A percentile compares a stretch with the other conserved stretches of the same genome.
phyloP scores from a whole-genome alignment of 208 protist genomes.

The Wallacemonas sp. region DNA sequence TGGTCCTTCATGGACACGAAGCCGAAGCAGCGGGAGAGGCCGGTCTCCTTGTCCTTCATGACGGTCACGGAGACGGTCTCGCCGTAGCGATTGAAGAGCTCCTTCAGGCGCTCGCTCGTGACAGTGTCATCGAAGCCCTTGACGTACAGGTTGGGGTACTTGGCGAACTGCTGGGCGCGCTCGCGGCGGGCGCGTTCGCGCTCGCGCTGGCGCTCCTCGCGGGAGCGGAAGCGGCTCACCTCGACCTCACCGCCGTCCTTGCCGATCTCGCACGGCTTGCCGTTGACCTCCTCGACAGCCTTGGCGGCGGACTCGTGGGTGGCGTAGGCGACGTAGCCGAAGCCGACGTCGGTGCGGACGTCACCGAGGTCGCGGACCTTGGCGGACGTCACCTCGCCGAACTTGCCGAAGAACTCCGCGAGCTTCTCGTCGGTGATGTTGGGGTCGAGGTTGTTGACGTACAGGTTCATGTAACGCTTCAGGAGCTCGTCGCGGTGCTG shows the following conservation, averaged over 20 bases:
- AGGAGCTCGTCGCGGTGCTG: slow-evolving; percentile 93
- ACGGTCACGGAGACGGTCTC: slow-evolving; percentile 96
- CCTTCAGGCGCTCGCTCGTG: slow-evolving; percentile 94
- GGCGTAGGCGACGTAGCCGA: slow-evolving; percentile 98
- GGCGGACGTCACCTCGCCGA: slow-evolving; percentile 96
- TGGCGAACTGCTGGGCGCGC: slow-evolving; percentile 88
- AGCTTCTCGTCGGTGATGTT: slow-evolving; percentile 94
- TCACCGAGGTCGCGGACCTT: slow-evolving; percentile 95
- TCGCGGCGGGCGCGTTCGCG: slow-evolving; percentile 90
- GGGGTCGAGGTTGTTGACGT: slow-evolving; percentile 99
- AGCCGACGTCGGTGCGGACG: slow-evolving; percentile 81
- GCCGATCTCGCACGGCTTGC: slow-evolving; percentile 71
- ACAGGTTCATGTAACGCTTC: slow-evolving; percentile 98
- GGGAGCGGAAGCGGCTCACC: slow-evolving; percentile 96
- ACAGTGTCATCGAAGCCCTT: slow-evolving; percentile 98
- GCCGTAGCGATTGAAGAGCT: slow-evolving; percentile 96
- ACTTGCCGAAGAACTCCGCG: slow-evolving; percentile 91
- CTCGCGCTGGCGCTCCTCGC: slow-evolving; percentile 93
- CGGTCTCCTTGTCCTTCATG: slow-evolving; percentile 95
- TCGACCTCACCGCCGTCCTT: slow-evolving; percentile 92
- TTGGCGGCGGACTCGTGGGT: slow-evolving; percentile 91
- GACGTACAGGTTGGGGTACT: slow-evolving; percentile 98
- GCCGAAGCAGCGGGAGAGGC: slow-evolving; percentile 95
- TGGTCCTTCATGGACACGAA: slow-evolving; percentile 97
- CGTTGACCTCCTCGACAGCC: slow-evolving; percentile 90